phyloP scores from a whole-genome alignment of 2,329 filamentous ascomycete species.

The Calonectria multiphialidica region DNA sequence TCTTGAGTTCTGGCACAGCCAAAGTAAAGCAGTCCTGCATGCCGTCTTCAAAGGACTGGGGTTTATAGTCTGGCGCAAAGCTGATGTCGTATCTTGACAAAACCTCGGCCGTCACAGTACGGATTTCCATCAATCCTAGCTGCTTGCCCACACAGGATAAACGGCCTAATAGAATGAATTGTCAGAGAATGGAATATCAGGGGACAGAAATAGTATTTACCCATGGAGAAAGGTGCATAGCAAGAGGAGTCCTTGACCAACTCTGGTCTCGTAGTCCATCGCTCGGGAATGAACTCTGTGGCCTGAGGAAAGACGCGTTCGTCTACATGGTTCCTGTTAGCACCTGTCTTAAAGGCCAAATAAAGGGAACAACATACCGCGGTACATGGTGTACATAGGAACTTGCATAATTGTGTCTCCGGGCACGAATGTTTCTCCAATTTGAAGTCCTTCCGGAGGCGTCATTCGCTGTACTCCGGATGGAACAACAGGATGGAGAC shows the following conservation, averaged over 20 bases:
- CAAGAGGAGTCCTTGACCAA: constrained; percentile 39
- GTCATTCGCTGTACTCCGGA: constrained; percentile 48
- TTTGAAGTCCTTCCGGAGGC: constrained; percentile 50
- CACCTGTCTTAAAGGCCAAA: too few relatives aligned
- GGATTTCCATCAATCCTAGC: constrained; percentile 49
- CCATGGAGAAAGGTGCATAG: constrained; percentile 44
- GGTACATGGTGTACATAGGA: constrained; percentile 27
- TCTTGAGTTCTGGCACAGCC: neutral
- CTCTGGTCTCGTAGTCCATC: constrained; percentile 48
- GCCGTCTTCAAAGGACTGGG: neutral
- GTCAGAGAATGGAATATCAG: neutral
- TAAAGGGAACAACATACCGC: neutral
- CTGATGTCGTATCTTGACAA: neutral
- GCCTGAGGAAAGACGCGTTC: constrained; percentile 17
- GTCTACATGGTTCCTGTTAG: constrained; percentile 24
- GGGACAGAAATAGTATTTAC: constrained; percentile 22
- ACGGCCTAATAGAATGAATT: constrained; percentile 36
- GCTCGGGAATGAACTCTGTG: constrained; percentile 47
- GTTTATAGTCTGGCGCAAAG: neutral
- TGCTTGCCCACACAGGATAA: constrained; percentile 52
- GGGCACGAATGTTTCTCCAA: constrained; percentile 50
- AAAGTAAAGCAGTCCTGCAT: constrained; percentile 2
- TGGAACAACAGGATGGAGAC: constrained; percentile 51
- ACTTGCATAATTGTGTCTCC: constrained; percentile 49
- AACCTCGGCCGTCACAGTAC: neutral